Conservation (phyloP, 2,329 filamentous ascomycete species). For the Fragosphaeria purpurea region DNA sequence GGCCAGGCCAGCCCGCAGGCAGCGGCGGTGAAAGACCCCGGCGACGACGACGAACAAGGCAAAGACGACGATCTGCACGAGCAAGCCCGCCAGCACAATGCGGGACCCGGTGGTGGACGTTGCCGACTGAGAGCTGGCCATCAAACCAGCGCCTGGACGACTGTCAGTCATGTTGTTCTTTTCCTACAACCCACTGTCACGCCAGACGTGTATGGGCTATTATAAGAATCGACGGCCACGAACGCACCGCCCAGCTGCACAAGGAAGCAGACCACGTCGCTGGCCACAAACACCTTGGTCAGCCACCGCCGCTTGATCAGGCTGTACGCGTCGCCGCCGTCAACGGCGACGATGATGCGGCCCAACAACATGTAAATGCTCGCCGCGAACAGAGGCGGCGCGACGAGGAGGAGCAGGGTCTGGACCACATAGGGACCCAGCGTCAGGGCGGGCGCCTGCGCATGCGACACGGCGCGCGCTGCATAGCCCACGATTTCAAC, state of each 20-base stretch:
- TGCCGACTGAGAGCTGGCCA: conserved; percentile 17
- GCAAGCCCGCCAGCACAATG: conserved; percentile 37
- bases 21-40: conserved; percentile 27
- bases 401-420: neutral
- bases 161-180: too few species aligned
- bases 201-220: too few species aligned
- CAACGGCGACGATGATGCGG: conserved; percentile 2
- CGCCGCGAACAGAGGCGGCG: conserved; percentile 1
- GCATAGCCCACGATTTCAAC: neutral
- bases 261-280: conserved; percentile 9
- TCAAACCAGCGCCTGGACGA: neutral
- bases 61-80: conserved; percentile 43
- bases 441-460: neutral
- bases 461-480: neutral
- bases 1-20: neutral
- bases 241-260: conserved; percentile 1
- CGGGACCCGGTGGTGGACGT: conserved; percentile 23
- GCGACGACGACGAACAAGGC: conserved; percentile 36
- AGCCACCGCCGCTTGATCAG: conserved; percentile 4
- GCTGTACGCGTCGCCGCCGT: neutral
- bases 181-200: too few species aligned
- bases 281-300: conserved; percentile 10
- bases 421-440: neutral
- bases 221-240: too few species aligned
- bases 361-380: conserved; percentile 8